These are phyloP conservation scores for Lactarius indigo DNA, from an alignment of 768 basidiomycete species.

Conservation along the genomic window DNA sequence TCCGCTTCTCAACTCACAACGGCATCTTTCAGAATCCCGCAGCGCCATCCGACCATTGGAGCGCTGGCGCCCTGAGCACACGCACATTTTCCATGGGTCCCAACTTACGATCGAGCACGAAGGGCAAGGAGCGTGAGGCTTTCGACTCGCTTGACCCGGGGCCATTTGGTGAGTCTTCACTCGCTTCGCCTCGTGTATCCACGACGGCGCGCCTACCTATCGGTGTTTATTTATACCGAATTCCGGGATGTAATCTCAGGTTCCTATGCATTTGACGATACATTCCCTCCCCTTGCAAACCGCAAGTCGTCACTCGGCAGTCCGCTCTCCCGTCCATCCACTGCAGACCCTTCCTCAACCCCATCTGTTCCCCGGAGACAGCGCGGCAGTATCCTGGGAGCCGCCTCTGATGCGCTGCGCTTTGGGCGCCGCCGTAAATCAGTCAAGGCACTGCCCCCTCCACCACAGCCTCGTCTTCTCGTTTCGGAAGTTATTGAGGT, in stretches of 20 bases:
- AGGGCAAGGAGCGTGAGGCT: slow-evolving; percentile 24
- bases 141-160: slow-evolving; percentile 21
- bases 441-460: slow-evolving; percentile 25
- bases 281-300: background rate
- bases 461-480: slow-evolving; percentile 40
- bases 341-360: slow-evolving; percentile 7
- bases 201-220: background rate
- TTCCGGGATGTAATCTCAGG: slow-evolving; percentile 1
- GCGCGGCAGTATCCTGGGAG: slow-evolving; percentile 29
- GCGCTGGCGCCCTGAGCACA: slow-evolving; percentile 1
- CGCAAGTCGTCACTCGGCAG: slow-evolving; percentile 6
- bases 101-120: slow-evolving; percentile 1
- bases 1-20: slow-evolving; percentile 17
- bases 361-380: slow-evolving; percentile 15
- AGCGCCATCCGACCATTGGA: slow-evolving; percentile 8
- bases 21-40: background rate
- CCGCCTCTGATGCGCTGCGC: slow-evolving; percentile 29
- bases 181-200: slow-evolving; percentile 18
- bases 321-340: slow-evolving; percentile 12
- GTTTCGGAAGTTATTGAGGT: slow-evolving; percentile 76
- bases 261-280: slow-evolving; percentile 15
- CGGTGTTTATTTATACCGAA: slow-evolving; percentile 10
- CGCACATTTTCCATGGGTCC: slow-evolving; percentile 22
- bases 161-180: slow-evolving; percentile 16
- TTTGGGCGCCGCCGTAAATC: slow-evolving; percentile 26